Conservation (phyloP, 129 eudicot genomes). For the Flaveria linearis region DNA sequence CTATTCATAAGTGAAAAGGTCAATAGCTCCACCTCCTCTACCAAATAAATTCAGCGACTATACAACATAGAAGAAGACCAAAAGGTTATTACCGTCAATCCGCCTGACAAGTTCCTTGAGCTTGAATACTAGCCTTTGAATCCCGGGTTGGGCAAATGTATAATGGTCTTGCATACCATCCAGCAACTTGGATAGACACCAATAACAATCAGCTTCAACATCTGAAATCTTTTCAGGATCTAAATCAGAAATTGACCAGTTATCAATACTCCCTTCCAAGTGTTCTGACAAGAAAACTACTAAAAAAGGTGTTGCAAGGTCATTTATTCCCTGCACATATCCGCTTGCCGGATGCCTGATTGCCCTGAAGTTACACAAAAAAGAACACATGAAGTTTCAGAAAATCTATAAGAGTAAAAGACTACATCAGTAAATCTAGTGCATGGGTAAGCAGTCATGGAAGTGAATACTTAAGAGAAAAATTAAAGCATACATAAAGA, state of each 20-base stretch:
- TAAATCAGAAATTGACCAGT: conserved; percentile 64
- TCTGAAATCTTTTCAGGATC: conserved; percentile 57
- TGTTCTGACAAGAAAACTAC: conserved; percentile 92
- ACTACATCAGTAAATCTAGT: no score
- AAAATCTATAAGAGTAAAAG: not conserved
- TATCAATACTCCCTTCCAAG: conserved; percentile 72
- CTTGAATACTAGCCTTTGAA: conserved; percentile 94
- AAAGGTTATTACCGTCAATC: conserved; percentile 66
- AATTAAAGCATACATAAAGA: not conserved
- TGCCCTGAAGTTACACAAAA: conserved; percentile 60
- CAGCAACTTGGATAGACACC: conserved; percentile 93
- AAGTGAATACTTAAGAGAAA: no score
- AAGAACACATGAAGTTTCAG: conserved; percentile 3
- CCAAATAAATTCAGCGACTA: not conserved
- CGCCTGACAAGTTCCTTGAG: conserved; percentile 92
- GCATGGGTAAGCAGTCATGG: no score
- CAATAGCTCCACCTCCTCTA: not conserved
- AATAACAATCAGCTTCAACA: conserved; percentile 91
- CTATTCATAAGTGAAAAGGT: not conserved
- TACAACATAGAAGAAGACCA: not conserved
- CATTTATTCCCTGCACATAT: conserved; percentile 97
- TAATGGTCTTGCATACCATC: conserved; percentile 99
- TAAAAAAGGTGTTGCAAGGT: conserved; percentile 87
- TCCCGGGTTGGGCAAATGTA: conserved; percentile 99
- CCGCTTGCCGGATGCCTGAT: conserved; percentile 99